phyloP scores from a whole-genome alignment of 768 basidiomycete genomes.

The Suillus discolor region DNA sequence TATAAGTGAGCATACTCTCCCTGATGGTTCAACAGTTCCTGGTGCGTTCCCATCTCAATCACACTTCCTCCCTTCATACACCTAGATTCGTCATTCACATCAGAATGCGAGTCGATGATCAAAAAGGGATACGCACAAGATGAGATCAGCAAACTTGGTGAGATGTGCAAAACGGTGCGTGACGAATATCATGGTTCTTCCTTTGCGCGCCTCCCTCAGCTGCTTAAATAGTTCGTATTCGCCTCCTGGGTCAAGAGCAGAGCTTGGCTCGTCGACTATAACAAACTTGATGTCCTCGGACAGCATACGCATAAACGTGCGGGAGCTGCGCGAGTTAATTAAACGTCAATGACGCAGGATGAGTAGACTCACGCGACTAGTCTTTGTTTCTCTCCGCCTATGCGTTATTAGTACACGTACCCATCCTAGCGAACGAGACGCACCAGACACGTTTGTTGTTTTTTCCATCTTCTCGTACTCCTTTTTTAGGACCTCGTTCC shows the following conservation, averaged over 20 bases:
- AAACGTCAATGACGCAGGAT: background rate
- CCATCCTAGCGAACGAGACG: background rate
- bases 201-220: conserved; percentile 29
- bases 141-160: conserved; percentile 38
- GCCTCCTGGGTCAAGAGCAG: conserved; percentile 39
- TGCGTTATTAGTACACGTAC: background rate
- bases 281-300: conserved; percentile 32
- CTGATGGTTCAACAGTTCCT: conserved; percentile 26
- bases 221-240: conserved; percentile 35
- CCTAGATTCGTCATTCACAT: conserved; percentile 15
- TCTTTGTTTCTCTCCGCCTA: conserved; percentile 36
- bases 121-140: conserved; percentile 31
- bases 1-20: conserved; percentile 39
- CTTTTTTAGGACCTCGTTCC: conserved; percentile 15
- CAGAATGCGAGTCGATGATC: background rate
- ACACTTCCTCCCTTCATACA: conserved; percentile 36
- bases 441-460: conserved; percentile 26
- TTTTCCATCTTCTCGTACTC: conserved; percentile 25
- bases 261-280: conserved; percentile 40
- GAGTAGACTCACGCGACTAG: conserved; percentile 25
- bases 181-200: conserved; percentile 42
- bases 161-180: conserved; percentile 43
- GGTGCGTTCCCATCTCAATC: conserved; percentile 36
- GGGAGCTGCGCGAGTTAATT: conserved; percentile 25
- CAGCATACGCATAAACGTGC: conserved; percentile 44